Evolutionary conservation across 805 yeast species (phyloP).

Genomic region (Candida wancherniae): DNA sequence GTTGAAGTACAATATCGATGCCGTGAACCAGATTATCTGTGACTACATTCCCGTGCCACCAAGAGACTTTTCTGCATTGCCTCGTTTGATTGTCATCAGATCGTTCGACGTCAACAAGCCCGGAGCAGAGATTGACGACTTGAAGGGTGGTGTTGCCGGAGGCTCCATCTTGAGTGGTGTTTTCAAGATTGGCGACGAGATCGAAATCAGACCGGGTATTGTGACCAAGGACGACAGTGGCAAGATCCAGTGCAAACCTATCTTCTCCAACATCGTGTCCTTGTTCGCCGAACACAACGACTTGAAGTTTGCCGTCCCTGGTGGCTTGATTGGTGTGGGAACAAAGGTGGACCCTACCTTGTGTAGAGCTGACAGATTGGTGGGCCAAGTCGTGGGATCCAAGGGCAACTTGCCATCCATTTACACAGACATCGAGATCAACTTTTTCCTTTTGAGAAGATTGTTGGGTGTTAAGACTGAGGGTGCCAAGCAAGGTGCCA

Average conservation of each 20-base stretch:
- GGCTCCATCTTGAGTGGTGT: constrained; percentile 98
- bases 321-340: constrained; percentile 99
- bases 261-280: constrained; percentile 88
- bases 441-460: constrained; percentile 94
- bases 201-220: constrained; percentile 98
- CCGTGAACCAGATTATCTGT: constrained; percentile 94
- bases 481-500: constrained; percentile 89
- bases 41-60: constrained; percentile 94
- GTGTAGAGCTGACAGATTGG: constrained; percentile 98
- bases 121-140: constrained; percentile 93
- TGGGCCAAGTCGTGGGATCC: constrained; percentile 98
- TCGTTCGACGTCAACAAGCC: constrained; percentile 99
- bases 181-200: constrained; percentile 94
- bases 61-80: constrained; percentile 90
- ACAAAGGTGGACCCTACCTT: constrained; percentile 97
- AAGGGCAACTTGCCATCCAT: constrained; percentile 93
- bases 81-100: constrained; percentile 94
- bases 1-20: constrained; percentile 96
- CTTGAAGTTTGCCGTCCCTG: constrained; percentile 98
- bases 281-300: constrained; percentile 97
- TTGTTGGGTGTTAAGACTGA: constrained; percentile 97
- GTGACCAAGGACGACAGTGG: constrained; percentile 89
- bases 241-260: constrained; percentile 92
- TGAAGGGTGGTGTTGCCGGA: constrained; percentile 99
- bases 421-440: constrained; percentile 95